These are phyloP conservation scores for Penicillium sp. DNA, from an alignment of 2,329 filamentous ascomycete species.

Conservation along the genomic window DNA sequence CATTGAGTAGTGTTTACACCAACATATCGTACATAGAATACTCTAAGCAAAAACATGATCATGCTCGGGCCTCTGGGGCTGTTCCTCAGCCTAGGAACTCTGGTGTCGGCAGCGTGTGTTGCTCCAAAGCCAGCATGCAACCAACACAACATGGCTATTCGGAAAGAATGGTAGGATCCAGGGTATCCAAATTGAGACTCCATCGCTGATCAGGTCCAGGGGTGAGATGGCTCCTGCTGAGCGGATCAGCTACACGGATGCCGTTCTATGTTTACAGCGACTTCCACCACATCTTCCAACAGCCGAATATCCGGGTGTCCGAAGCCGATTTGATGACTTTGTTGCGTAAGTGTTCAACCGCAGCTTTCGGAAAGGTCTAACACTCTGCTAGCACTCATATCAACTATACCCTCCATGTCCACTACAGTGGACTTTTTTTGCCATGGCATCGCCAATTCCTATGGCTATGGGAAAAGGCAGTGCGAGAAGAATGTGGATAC, in stretches of 20 bases:
- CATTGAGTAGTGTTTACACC: neutral
- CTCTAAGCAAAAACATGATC: neutral
- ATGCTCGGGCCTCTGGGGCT: neutral
- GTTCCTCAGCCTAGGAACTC: neutral
- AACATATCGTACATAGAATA: neutral
- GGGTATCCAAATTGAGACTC: neutral
- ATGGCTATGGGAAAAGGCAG: conserved; percentile 28
- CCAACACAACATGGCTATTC: neutral
- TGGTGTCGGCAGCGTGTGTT: neutral
- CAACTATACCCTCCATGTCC: conserved; percentile 27
- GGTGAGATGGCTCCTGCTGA: conserved; percentile 15
- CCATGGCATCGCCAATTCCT: conserved; percentile 37
- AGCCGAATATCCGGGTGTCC: conserved; percentile 24
- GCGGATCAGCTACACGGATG: conserved; percentile 26
- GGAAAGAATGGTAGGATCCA: neutral
- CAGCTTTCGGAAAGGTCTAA: neutral
- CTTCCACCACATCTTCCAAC: conserved; percentile 19
- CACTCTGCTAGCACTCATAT: conserved; percentile 20
- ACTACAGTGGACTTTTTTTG: conserved; percentile 25
- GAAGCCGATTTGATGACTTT: conserved; percentile 29
- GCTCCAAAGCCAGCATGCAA: neutral
- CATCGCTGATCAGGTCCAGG: conserved; percentile 11
- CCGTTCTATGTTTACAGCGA: conserved; percentile 24
- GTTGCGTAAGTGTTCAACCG: conserved; percentile 20
- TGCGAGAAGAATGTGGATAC: conserved; percentile 39